Evolutionary conservation across 2,329 filamentous ascomycete species (phyloP), one percentile per base, ranked within the genome.

Genomic region (Ceratocystis papillata): DNA sequence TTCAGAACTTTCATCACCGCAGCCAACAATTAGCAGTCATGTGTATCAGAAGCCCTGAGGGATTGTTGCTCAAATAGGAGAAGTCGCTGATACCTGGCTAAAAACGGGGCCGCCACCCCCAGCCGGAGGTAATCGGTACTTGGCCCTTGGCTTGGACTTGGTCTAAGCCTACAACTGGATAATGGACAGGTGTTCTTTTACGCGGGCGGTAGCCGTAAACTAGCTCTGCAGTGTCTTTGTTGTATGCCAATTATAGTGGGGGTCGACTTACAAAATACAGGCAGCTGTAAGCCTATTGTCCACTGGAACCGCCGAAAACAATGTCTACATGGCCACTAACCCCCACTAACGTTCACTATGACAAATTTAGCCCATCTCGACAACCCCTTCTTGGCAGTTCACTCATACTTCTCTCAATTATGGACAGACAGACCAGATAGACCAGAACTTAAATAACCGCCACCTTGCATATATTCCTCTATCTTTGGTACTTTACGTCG

Each of bases 401-500:
- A n/a, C 28, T 8, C 5, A 7, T 7, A n/a, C 28, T 59, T 33
- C 28, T 62, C 25, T 55, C 50, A 17, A 41, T 20, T 17, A 28
- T 30, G n/a, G n/a, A 33, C 22, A 33, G 57, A 37, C 30, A 33
- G 57, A 37, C 30, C 60, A 62, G 41, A 62, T 62, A 62, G 41
- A 48, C 60, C 45, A 62, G 17, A 62, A 62, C 60, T 62, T 22
- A 12, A 20, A 37, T 59, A 67, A 64, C 55, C 65, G 65, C 65
- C 65, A 67, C 65, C 65, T 67, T 67, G 61, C 65, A 67, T 64
- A 59, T 61, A 62, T 61, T 55, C 65, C 68, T 69, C 62, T 65
- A 41, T 17, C 15, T n/a, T 12, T 59, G n/a, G 28, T 59, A 37
- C 30, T 59, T 37, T 30, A 59, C 55, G 5, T n/a, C 33, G 7